Evolutionary conservation across 1,139 yeast genomes (phyloP).

Genomic region (Protomyces lactucae-debilis): DNA sequence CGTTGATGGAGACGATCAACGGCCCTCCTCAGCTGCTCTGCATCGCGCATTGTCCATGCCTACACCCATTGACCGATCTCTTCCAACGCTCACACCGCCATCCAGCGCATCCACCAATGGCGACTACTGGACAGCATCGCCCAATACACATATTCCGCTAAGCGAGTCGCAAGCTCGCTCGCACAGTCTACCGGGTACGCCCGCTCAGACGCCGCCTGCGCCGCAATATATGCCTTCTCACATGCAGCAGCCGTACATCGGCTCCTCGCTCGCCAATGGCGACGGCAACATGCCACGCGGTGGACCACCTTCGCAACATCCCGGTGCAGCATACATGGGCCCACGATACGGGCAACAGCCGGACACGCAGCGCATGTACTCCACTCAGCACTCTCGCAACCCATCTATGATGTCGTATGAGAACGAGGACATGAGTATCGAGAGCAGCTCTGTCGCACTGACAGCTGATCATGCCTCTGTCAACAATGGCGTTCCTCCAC

Average conservation of each 20-base stretch:
- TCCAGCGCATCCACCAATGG: conserved; percentile 25
- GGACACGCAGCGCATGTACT: conserved; percentile 21
- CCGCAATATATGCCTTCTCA: conserved; percentile 8
- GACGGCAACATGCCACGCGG: neutral
- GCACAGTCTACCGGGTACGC: conserved; percentile 21
- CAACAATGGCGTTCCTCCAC: conserved; percentile 8
- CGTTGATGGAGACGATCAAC: neutral
- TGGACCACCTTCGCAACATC: neutral
- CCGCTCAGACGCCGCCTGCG: conserved; percentile 24
- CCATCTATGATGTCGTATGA: conserved; percentile 25
- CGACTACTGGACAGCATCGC: conserved; percentile 10
- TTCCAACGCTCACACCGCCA: conserved; percentile 14
- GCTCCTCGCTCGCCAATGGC: conserved; percentile 1
- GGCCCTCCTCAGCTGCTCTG: conserved; percentile 2
- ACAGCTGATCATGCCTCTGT: conserved; percentile 5
- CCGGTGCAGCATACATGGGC: neutral
- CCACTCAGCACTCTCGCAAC: conserved; percentile 17
- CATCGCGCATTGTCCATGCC: conserved; percentile 22
- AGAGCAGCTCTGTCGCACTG: conserved; percentile 7
- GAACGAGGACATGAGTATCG: conserved; percentile 19
- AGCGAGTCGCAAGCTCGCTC: conserved; percentile 20
- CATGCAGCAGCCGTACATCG: conserved; percentile 4
- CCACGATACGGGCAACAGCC: conserved; percentile 23
- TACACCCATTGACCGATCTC: conserved; percentile 10
- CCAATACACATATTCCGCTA: neutral